phyloP scores from a whole-genome alignment of 108 stramenopile genomes.

The Chaetoceros muelleri region DNA sequence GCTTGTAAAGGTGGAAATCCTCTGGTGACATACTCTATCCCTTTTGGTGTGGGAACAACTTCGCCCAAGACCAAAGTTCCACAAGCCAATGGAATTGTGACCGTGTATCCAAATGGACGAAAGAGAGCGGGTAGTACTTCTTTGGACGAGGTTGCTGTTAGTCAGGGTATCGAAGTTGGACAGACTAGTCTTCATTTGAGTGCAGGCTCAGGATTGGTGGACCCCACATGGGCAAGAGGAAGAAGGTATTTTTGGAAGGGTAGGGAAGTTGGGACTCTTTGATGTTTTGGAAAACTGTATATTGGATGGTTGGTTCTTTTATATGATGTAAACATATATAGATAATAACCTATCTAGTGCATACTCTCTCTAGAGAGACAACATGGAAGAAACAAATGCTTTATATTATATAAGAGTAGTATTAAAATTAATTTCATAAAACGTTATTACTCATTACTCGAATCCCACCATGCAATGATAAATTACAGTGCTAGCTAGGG shows the following conservation, averaged over 20 bases:
- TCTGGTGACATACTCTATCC: neutral
- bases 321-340: too few relatives aligned
- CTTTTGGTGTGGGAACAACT: neutral
- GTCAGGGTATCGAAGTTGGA: neutral
- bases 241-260: conserved; percentile 57
- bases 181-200: neutral
- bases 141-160: too few relatives aligned
- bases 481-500: too few relatives aligned
- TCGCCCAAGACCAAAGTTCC: neutral
- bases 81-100: neutral
- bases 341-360: too few relatives aligned
- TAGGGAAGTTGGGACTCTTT: conserved; percentile 43
- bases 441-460: too few relatives aligned
- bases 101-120: neutral
- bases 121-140: neutral
- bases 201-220: conserved; percentile 49
- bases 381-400: too few relatives aligned
- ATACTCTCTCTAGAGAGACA: too few relatives aligned
- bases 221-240: conserved; percentile 65
- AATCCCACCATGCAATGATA: too few relatives aligned
- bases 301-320: too few relatives aligned
- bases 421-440: too few relatives aligned
- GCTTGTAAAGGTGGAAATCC: neutral
- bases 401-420: too few relatives aligned
- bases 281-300: too few relatives aligned